These are phyloP conservation scores for Wickerhamomyces sp. DNA, from an alignment of 1,139 yeast species.

Conservation along the genomic window DNA sequence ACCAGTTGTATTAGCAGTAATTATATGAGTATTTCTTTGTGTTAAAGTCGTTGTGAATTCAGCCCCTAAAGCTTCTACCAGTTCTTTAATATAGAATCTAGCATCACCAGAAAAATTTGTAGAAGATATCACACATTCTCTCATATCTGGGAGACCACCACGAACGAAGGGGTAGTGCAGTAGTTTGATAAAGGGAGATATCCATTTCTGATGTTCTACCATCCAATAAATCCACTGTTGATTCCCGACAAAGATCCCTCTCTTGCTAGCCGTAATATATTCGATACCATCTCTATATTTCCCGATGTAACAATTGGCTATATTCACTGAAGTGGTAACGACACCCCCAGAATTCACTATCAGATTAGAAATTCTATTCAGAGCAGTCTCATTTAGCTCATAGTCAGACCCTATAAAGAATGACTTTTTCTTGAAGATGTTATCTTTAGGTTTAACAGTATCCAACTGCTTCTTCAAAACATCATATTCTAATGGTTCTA, in stretches of 20 bases:
- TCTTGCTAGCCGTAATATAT: conserved; percentile 35
- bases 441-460: conserved; percentile 4
- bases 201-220: conserved; percentile 52
- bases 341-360: conserved; percentile 37
- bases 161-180: conserved; percentile 71
- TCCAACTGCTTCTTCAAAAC: conserved; percentile 14
- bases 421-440: conserved; percentile 19
- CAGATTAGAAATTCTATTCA: conserved; percentile 28
- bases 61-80: conserved; percentile 75
- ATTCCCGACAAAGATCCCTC: conserved; percentile 51
- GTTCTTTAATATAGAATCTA: conserved; percentile 59
- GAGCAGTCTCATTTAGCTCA: conserved; percentile 27
- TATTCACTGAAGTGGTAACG: conserved; percentile 29
- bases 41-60: conserved; percentile 67
- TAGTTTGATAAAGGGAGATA: conserved; percentile 50
- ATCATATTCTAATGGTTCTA: conserved; percentile 22
- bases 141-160: conserved; percentile 48
- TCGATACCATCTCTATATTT: conserved; percentile 56
- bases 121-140: conserved; percentile 52
- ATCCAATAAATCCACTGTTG: conserved; percentile 72
- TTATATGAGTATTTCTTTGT: conserved; percentile 63
- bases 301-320: conserved; percentile 63
- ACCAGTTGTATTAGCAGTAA: conserved; percentile 68
- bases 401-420: conserved; percentile 29
- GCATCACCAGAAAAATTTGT: conserved; percentile 88